Evolutionary conservation across 164 flowering plant genomes (phyloP), one percentile per base, ranked within the genome.

Genomic region (Umbilicus rupestris): DNA sequence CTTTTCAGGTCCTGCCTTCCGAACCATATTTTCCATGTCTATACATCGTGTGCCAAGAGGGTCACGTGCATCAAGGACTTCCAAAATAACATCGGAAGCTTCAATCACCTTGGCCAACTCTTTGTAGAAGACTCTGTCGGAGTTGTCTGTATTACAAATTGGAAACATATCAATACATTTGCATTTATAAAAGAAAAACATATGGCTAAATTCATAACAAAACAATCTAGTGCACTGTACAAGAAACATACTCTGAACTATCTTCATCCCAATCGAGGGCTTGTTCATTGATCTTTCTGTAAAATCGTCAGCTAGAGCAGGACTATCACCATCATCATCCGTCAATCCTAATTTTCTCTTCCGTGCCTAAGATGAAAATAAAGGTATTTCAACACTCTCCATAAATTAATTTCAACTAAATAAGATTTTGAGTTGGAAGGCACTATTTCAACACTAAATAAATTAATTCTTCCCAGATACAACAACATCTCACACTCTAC

Each of bases 11-110:
- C 94, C 96, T 0, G 85, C 46, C 68, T 78, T 86, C 74, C 79
- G 45, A 72, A 90, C 97, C 97, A 92, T 83, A 82, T 82, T 92
- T 74, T 95, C 99, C 91, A 92, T 85, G 69, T 92, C 96, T 63
- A 79, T 68, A 77, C 97, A 89, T 6, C 96, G 88, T 2, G 94
- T 84, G 26, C 97, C 99, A 39, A 91, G 84, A 41, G 99, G 97
- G 77, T 94, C 99, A 15, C 99, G 85, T 58, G 97, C 96, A 88
- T 94, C 99, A 70, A 94, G 89, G 63, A 94, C 96, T 74, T 94
- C 97, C 77, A 91, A 71, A 75, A 94, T 88, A 63, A 91, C 96
- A 84, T 91, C 98, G 17, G 98, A 91, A 55, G 76, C 85, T 74
- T 95, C 99, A 73, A 95, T 82, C 58, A 95, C 97, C 72, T 92